phyloP scores from a whole-genome alignment of 2,329 filamentous ascomycete genomes.

The Verticillium isaacii region DNA sequence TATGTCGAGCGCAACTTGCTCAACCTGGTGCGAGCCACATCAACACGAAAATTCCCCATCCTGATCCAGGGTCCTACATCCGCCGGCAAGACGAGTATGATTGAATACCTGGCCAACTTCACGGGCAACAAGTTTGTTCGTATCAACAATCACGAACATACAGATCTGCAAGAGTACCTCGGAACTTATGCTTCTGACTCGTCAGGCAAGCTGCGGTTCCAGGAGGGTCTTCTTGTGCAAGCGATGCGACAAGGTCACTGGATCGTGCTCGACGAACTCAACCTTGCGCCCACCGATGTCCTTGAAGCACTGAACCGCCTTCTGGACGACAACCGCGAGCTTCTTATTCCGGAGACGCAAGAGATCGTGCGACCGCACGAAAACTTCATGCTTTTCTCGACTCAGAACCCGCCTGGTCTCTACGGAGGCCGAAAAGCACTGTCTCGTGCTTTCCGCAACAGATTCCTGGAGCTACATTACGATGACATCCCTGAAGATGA shows the following conservation, averaged over 20 bases:
- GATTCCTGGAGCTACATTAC: slow-evolving; percentile 95
- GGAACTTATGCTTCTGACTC: slow-evolving; percentile 86
- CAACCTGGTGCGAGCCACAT: slow-evolving; percentile 89
- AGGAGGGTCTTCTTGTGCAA: slow-evolving; percentile 90
- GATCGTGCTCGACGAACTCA: slow-evolving; percentile 97
- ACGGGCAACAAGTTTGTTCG: slow-evolving; percentile 96
- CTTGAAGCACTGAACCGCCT: slow-evolving; percentile 93
- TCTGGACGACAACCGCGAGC: slow-evolving; percentile 91
- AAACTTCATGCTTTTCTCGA: slow-evolving; percentile 97
- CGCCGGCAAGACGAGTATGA: slow-evolving; percentile 98
- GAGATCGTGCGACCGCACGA: slow-evolving; percentile 87
- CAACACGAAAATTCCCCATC: slow-evolving; percentile 86
- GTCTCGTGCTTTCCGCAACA: slow-evolving; percentile 91
- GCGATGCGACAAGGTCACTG: slow-evolving; percentile 91
- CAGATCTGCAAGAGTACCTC: slow-evolving; percentile 94
- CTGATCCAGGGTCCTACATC: slow-evolving; percentile 96
- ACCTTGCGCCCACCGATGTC: slow-evolving; percentile 94
- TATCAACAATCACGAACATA: slow-evolving; percentile 99
- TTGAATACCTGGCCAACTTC: slow-evolving; percentile 93
- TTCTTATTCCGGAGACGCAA: slow-evolving; percentile 94
- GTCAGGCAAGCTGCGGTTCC: slow-evolving; percentile 82
- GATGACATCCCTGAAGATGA: slow-evolving; percentile 97
- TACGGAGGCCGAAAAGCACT: slow-evolving; percentile 94
- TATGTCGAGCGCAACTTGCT: slow-evolving; percentile 94
- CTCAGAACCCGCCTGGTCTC: slow-evolving; percentile 90